Conservation (phyloP, 345 rosid species). For the Euphorbia pulcherrima region DNA sequence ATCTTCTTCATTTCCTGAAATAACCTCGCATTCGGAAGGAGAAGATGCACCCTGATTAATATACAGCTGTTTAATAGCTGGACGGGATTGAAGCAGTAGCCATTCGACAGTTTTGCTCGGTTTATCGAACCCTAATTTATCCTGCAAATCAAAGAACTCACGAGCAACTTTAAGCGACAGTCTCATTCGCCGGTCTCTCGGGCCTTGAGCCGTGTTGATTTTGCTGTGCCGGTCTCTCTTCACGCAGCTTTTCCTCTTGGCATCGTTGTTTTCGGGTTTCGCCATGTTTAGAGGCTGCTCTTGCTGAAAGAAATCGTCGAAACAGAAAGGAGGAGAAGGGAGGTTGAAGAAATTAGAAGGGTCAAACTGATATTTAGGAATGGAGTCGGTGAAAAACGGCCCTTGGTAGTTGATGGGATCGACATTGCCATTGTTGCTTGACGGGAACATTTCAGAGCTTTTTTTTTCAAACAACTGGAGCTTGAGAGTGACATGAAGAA, state of each 20-base stretch:
- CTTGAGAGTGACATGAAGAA: neutral
- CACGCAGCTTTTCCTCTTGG: constrained; percentile 36
- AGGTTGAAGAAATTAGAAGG: constrained; percentile 36
- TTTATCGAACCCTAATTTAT: constrained; percentile 71
- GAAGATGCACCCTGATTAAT: constrained; percentile 35
- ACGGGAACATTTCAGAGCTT: constrained; percentile 48
- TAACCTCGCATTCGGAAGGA: constrained; percentile 45
- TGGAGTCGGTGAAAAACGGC: constrained; percentile 17
- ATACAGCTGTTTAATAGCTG: constrained; percentile 51
- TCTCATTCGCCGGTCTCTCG: constrained; percentile 81
- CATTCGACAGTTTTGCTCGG: constrained; percentile 84
- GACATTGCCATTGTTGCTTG: constrained; percentile 25
- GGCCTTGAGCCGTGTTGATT: constrained; percentile 73
- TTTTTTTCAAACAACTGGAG: no score
- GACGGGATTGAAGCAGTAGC: constrained; percentile 57
- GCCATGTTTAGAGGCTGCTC: constrained; percentile 23
- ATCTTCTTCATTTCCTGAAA: constrained; percentile 25
- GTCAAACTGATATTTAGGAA: constrained; percentile 35
- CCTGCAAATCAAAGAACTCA: constrained; percentile 72
- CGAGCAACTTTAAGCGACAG: constrained; percentile 70
- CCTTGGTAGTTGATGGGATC: constrained; percentile 28
- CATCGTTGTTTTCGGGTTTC: constrained; percentile 7
- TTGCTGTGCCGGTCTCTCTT: constrained; percentile 85
- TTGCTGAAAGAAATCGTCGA: constrained; percentile 23
- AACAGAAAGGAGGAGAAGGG: constrained; percentile 53